Evolutionary conservation across 2,329 filamentous ascomycete species (phyloP).

Genomic region (Gyromitra esculenta): DNA sequence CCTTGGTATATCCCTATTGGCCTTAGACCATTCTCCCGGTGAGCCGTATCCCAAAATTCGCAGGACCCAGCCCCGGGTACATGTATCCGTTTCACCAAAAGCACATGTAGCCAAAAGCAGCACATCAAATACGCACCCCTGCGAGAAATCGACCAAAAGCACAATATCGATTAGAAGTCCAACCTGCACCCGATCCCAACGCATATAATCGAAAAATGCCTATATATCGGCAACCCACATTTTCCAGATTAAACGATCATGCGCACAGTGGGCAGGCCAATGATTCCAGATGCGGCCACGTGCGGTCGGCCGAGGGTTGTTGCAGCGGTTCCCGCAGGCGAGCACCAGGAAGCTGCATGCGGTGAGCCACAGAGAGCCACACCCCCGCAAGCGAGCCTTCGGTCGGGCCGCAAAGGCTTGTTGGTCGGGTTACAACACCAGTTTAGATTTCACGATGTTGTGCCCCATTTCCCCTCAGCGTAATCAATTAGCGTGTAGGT

Average conservation of each 20-base stretch:
- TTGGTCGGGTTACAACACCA: constrained; percentile 29
- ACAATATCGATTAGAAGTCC: background rate
- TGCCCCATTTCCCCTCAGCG: constrained; percentile 36
- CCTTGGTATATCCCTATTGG: too few species aligned
- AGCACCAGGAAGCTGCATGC: constrained; percentile 31
- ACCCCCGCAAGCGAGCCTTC: constrained; percentile 17
- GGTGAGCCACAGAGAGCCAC: constrained; percentile 12
- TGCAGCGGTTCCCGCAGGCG: background rate
- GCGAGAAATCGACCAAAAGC: background rate
- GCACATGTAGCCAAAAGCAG: background rate
- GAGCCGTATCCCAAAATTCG: too few species aligned
- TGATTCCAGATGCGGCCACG: background rate
- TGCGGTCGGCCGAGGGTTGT: background rate
- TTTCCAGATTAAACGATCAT: background rate
- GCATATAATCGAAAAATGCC: background rate
- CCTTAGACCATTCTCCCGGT: too few species aligned
- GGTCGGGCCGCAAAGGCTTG: constrained; percentile 25
- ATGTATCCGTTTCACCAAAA: background rate
- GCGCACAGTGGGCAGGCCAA: background rate
- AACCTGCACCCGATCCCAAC: background rate
- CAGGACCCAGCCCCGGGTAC: too few species aligned
- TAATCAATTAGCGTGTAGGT: constrained; percentile 8
- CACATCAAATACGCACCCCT: background rate
- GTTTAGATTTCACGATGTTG: constrained; percentile 43
- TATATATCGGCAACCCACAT: background rate